Conservation (phyloP, 495 filamentous ascomycete species). For the Tuber melanosporum region DNA sequence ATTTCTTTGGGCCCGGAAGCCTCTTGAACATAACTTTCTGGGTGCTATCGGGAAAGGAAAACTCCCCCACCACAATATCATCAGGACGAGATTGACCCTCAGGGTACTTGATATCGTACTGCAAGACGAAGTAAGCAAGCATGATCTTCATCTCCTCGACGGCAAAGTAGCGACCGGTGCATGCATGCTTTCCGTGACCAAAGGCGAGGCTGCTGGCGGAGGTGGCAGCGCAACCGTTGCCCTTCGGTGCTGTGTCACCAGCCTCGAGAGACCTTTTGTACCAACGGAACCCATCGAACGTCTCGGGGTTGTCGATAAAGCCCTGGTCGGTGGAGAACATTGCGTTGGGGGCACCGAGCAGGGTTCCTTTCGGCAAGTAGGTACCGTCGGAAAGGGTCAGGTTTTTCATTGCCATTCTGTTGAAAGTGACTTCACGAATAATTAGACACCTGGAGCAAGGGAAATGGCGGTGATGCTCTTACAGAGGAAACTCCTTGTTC, state of each 20-base stretch:
- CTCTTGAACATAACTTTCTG: slow-evolving; percentile 43
- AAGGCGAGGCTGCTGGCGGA: slow-evolving; percentile 48
- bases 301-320: slow-evolving; percentile 41
- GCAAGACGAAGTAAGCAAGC: slow-evolving; percentile 45
- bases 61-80: slow-evolving; percentile 44
- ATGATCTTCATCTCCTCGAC: slow-evolving; percentile 50
- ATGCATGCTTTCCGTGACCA: slow-evolving; percentile 51
- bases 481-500: slow-evolving; percentile 40
- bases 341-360: slow-evolving; percentile 39
- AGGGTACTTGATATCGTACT: slow-evolving; percentile 48
- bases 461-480: background rate
- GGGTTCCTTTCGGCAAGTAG: slow-evolving; percentile 45
- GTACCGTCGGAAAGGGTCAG: slow-evolving; percentile 48
- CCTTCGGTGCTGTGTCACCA: slow-evolving; percentile 38
- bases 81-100: slow-evolving; percentile 45
- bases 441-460: background rate
- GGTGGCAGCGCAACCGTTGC: slow-evolving; percentile 47
- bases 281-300: slow-evolving; percentile 54
- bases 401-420: slow-evolving; percentile 44
- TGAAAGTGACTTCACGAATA: slow-evolving; percentile 42
- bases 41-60: slow-evolving; percentile 39
- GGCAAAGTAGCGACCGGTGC: slow-evolving; percentile 54
- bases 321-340: slow-evolving; percentile 14
- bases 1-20: slow-evolving; percentile 9
- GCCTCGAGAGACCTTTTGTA: slow-evolving; percentile 45